Conservation (phyloP, 768 basidiomycete genomes). For the Amanita exitialis region DNA sequence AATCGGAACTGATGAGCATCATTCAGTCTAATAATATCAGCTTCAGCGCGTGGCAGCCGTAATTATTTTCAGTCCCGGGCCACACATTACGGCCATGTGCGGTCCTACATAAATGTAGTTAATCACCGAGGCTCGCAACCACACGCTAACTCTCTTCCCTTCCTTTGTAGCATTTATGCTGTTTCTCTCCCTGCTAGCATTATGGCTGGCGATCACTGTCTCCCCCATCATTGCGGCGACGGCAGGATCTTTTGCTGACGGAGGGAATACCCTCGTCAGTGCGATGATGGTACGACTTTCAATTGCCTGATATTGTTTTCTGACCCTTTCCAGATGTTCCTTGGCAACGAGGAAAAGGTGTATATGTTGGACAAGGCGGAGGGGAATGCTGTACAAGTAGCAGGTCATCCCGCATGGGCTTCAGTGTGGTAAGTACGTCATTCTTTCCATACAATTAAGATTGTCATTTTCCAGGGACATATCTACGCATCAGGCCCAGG, state of each 20-base stretch:
- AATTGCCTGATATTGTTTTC: neutral
- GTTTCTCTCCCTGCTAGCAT: constrained; percentile 13
- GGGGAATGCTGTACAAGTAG: constrained; percentile 46
- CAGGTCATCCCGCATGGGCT: constrained; percentile 56
- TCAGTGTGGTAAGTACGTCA: constrained; percentile 44
- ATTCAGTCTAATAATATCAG: no score
- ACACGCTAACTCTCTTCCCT: neutral
- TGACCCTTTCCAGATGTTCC: constrained; percentile 40
- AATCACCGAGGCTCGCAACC: neutral
- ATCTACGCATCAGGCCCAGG: constrained; percentile 39
- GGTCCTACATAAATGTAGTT: neutral
- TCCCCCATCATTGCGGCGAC: constrained; percentile 16
- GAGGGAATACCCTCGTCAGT: constrained; percentile 24
- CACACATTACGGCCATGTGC: no score
- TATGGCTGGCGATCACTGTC: constrained; percentile 16
- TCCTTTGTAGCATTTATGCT: neutral
- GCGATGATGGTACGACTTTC: constrained; percentile 26
- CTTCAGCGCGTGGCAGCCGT: no score
- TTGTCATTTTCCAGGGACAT: constrained; percentile 39
- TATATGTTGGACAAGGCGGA: constrained; percentile 79
- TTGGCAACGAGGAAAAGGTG: constrained; percentile 57
- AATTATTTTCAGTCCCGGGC: no score
- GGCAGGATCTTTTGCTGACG: constrained; percentile 25
- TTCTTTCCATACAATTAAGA: neutral
- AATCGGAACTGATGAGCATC: no score